phyloP scores from a whole-genome alignment of 2,329 filamentous ascomycete genomes.

The Phialophora verrucosa region DNA sequence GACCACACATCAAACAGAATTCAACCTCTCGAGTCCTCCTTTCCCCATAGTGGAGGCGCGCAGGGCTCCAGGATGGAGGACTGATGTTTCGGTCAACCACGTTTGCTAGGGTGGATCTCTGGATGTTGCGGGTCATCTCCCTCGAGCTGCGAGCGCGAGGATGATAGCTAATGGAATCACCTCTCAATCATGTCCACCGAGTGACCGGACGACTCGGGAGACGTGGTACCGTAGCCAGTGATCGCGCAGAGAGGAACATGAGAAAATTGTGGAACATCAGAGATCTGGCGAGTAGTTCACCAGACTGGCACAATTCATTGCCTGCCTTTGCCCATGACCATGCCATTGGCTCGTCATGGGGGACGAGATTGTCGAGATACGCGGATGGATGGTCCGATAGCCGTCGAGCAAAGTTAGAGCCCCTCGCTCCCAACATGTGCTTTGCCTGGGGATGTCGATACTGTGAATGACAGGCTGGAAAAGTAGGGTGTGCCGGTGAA shows the following conservation, averaged over 20 bases:
- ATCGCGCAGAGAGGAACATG: neutral
- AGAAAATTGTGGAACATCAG: neutral
- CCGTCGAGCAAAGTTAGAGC: constrained; percentile 4
- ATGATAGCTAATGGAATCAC: neutral
- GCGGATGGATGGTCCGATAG: neutral
- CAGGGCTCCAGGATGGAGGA: neutral
- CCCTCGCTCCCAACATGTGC: neutral
- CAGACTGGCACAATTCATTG: neutral
- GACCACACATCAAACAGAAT: neutral
- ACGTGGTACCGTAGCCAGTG: neutral
- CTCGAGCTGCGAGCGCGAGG: neutral
- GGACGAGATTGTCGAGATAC: neutral
- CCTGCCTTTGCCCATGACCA: neutral
- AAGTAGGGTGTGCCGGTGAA: neutral
- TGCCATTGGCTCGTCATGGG: neutral
- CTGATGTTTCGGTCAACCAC: constrained; percentile 3
- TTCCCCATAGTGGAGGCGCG: neutral
- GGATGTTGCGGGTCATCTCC: neutral
- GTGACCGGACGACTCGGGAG: neutral
- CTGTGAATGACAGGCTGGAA: neutral
- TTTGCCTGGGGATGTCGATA: neutral
- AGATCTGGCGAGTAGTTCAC: neutral
- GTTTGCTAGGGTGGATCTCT: neutral
- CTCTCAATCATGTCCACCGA: neutral
- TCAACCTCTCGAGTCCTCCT: neutral